A percentile compares a stretch with the other conserved stretches of the same genome.
phyloP scores from a whole-genome alignment of 1,139 yeast species.

The Tardiomyces depauwii region DNA sequence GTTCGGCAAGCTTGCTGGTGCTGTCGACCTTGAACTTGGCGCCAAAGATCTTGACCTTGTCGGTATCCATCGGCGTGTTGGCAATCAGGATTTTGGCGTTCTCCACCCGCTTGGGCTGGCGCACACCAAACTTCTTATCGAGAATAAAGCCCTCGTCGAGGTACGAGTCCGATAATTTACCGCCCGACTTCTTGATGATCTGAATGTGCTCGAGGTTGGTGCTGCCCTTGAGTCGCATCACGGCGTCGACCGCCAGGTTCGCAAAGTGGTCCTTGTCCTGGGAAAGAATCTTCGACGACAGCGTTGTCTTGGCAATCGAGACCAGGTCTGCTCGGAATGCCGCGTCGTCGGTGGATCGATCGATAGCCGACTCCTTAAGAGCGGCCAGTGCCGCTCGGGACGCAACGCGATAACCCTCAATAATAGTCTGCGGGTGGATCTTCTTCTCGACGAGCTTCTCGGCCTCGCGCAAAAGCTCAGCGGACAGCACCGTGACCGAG shows the following conservation, averaged over 20 bases:
- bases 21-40: slow-evolving; percentile 96
- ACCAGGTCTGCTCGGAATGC: slow-evolving; percentile 67
- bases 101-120: slow-evolving; percentile 78
- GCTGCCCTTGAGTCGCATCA: slow-evolving; percentile 80
- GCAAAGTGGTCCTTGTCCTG: slow-evolving; percentile 91
- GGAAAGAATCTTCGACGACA: slow-evolving; percentile 85
- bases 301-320: slow-evolving; percentile 85
- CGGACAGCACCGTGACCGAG: slow-evolving; percentile 88
- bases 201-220: slow-evolving; percentile 94
- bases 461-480: slow-evolving; percentile 90
- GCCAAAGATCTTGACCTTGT: slow-evolving; percentile 93
- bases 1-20: slow-evolving; percentile 86
- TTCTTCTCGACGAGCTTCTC: slow-evolving; percentile 85
- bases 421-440: slow-evolving; percentile 95
- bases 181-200: slow-evolving; percentile 88
- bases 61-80: slow-evolving; percentile 93
- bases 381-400: slow-evolving; percentile 74
- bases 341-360: slow-evolving; percentile 51
- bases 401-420: slow-evolving; percentile 91
- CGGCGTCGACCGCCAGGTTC: slow-evolving; percentile 87
- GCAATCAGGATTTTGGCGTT: slow-evolving; percentile 87
- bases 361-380: slow-evolving; percentile 64
- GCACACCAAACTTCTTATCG: slow-evolving; percentile 85
- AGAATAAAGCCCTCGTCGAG: slow-evolving; percentile 92
- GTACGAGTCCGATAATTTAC: slow-evolving; percentile 82